A percentile compares a stretch with the other conserved stretches of the same genome.
These are phyloP conservation scores for Vitis hybrid DNA, from an alignment of 177 flowering plant species.

Conservation along the genomic window DNA sequence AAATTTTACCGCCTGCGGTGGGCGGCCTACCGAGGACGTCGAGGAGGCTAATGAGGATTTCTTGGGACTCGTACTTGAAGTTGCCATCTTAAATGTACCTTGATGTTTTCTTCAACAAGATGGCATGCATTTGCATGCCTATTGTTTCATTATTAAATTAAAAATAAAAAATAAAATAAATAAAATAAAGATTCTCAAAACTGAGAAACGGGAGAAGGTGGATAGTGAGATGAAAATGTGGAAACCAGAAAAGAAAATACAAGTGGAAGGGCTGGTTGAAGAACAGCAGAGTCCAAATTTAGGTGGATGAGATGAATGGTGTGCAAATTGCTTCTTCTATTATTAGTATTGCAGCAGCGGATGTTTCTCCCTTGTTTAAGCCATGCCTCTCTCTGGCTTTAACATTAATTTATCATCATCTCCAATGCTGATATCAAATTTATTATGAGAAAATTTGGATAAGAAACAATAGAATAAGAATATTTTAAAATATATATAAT, in stretches of 20 bases:
- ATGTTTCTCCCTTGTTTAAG: slow-evolving; percentile 27
- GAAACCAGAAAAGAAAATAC: not conserved
- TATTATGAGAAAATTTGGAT: no score
- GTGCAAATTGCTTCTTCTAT: slow-evolving; percentile 8
- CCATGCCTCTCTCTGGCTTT: slow-evolving; percentile 19
- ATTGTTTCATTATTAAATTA: no score
- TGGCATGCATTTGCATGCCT: not conserved
- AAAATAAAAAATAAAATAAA: no score
- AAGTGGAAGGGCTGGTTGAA: not conserved
- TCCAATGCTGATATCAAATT: no score
- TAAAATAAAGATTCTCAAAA: no score
- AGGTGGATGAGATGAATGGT: slow-evolving; percentile 12
- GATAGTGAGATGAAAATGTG: not conserved
- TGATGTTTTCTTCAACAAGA: not conserved
- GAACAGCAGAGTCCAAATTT: not conserved
- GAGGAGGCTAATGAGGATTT: slow-evolving; percentile 24
- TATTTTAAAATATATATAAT: no score
- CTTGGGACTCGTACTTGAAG: slow-evolving; percentile 24
- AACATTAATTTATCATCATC: no score
- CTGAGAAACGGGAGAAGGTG: not conserved
- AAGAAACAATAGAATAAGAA: no score
- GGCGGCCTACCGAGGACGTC: slow-evolving; percentile 31
- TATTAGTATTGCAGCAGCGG: not conserved
- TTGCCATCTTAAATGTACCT: slow-evolving; percentile 25
- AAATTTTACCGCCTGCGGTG: slow-evolving; percentile 68